A percentile compares a stretch with the other conserved stretches of the same genome.
Conservation (phyloP, 140 eudicot genomes). For the Cichorium intybus region DNA sequence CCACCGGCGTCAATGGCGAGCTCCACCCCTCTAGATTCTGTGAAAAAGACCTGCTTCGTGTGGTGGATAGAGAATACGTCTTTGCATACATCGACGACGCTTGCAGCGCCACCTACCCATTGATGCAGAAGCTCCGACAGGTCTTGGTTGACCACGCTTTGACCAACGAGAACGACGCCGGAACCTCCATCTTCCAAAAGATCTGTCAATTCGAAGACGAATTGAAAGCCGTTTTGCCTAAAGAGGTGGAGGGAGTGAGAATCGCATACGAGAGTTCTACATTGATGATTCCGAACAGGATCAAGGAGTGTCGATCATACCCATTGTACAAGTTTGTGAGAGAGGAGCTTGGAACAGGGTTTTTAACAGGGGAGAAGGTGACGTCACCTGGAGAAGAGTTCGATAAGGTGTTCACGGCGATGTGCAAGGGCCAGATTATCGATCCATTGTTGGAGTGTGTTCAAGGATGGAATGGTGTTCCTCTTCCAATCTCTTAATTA, state of each 20-base stretch:
- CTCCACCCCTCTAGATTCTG: slow-evolving; percentile 88
- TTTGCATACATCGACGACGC: slow-evolving; percentile 84
- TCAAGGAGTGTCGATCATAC: slow-evolving; percentile 76
- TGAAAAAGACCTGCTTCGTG: slow-evolving; percentile 72
- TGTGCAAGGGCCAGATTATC: slow-evolving; percentile 54
- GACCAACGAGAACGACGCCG: slow-evolving; percentile 50
- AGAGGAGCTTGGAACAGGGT: slow-evolving; percentile 52
- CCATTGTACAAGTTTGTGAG: slow-evolving; percentile 82
- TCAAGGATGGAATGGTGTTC: slow-evolving; percentile 81
- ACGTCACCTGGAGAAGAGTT: slow-evolving; percentile 83
- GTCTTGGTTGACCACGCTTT: slow-evolving; percentile 75
- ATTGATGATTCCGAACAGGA: slow-evolving; percentile 56
- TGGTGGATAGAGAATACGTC: slow-evolving; percentile 73
- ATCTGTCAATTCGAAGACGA: slow-evolving; percentile 63
- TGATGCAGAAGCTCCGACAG: slow-evolving; percentile 81
- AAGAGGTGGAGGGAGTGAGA: slow-evolving; percentile 73
- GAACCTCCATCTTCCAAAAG: slow-evolving; percentile 79
- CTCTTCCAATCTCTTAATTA: slow-evolving; percentile 71
- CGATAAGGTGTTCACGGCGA: slow-evolving; percentile 77
- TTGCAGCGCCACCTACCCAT: slow-evolving; percentile 73
- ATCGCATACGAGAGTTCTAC: slow-evolving; percentile 40
- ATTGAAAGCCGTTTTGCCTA: slow-evolving; percentile 54
- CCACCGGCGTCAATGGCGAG: slow-evolving; percentile 64
- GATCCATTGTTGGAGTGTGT: slow-evolving; percentile 88
- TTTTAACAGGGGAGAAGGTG: slow-evolving; percentile 74